Evolutionary conservation across 2,329 filamentous ascomycete genomes (phyloP), one percentile per base, ranked within the genome.

Genomic region (Alternaria sp.): DNA sequence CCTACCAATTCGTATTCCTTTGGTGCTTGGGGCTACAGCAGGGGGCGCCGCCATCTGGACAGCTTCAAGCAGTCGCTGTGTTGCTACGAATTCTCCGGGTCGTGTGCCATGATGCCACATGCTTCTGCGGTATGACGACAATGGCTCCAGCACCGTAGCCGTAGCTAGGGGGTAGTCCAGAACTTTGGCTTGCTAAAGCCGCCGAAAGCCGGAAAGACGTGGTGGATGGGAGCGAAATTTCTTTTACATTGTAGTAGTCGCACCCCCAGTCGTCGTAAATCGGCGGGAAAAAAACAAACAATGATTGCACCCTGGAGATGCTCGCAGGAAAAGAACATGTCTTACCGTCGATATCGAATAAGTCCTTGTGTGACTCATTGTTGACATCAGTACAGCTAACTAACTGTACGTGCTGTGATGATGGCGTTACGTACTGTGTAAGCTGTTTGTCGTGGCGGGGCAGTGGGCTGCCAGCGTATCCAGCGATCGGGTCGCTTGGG

Each of bases 331-430:
- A 41, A 51, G 51, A 50, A 54, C 44, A 55, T 17, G 17, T 73
- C 75, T 73, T 66, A 77, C 75, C 56, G 70, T 74, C 6, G 72
- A 75, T 24, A 77, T 76, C 14, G 72, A 75, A 58, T 77, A 77
- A 55, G 72, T 77, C 54, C 74, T 68, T 51, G 71, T 63, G 40
- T 70, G 70, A 49, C 70, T 60, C 70, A 74, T 75, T 8, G 3
- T 58, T 24, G 46, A 31, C 41, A 42, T 44, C 51, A 51, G 44
- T 26, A 17, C 17, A 17, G 17, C 17, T 17, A 17, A 17, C 17
- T 17, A 11, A 23, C 24, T 13, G 26, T 39, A 28, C 36, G 24
- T 36, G 28, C 55, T 41, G 42, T 53, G 34, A 26, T 44, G 46
- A 39, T 50, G 29, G 29, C 34, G 49, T 56, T 36, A 51, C 46